Base-by-base conservation (phyloP, 2,329 filamentous ascomycete species). In the Helminthosporium solani region DNA sequence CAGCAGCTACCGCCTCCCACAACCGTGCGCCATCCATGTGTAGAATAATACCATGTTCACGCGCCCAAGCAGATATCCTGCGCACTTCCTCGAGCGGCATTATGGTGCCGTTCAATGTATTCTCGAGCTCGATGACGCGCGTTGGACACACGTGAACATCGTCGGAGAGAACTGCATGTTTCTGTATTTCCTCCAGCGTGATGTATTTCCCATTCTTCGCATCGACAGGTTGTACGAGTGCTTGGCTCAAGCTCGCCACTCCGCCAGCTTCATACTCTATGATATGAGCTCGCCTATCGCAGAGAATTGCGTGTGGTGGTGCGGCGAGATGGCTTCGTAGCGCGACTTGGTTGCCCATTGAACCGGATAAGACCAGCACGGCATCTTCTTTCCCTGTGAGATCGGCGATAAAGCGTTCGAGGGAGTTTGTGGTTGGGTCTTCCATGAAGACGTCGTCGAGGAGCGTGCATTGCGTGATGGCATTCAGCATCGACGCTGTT, bases 321-420 rank as follows among this genome's bases (percentile, higher is more conserved):
- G 88, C 86, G 1, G 77, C 80, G 12, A 96, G 78, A 48, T 94
- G 86, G 1, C 87, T 80, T 31, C 91, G 83, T 33, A 96, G 78
- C 0, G 87, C 85, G 15, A 96, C 76, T 68, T 96, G 90, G 72
- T 96, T 96, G 33, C 90, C 90, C 90, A 96, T 96, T 3, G 91
- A 96, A 3, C 92, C 92, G 0, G 88, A 94, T 48, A 95, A 78
- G 44, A 96, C 88, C 43, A 96, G 84, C 3, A 96, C 76, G 0
- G 82, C 87, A 7, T 83, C 83, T 60, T 90, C 85, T 58, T 95
- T 90, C 56, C 83, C 83, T 1, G 88, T 82, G 3, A 95, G 78
- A 25, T 78, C 66, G 15, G 90, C 88, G 35, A 95, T 78, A 66
- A 87, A 85, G 36, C 78, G 72, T 68, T 96, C 88, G 33, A 97